These are phyloP conservation scores for Eutrema heterophyllum DNA, from an alignment of 345 rosid species.

Conservation along the genomic window DNA sequence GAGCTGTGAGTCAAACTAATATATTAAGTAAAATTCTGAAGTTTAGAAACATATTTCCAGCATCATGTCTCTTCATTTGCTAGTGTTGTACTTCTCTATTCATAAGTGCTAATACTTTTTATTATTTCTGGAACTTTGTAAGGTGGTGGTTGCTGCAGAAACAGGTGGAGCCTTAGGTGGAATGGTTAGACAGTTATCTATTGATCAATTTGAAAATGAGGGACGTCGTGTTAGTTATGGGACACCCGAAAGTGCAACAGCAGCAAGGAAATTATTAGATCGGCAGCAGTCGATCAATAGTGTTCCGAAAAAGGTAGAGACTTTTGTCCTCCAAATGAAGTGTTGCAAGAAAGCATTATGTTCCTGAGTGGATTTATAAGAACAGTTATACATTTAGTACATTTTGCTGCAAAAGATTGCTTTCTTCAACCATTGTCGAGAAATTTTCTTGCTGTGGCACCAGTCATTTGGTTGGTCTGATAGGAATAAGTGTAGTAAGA, in stretches of 20 bases:
- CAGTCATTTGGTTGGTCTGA: neutral
- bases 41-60: constrained; percentile 6
- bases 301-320: constrained; percentile 85
- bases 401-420: neutral
- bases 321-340: neutral
- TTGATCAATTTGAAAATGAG: constrained; percentile 97
- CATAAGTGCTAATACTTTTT: neutral
- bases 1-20: constrained; percentile 69
- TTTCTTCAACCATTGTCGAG: neutral
- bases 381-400: neutral
- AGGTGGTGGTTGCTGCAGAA: constrained; percentile 99
- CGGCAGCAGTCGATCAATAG: constrained; percentile 93
- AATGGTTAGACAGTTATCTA: constrained; percentile 93
- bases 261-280: constrained; percentile 94
- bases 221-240: constrained; percentile 97
- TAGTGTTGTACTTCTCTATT: neutral
- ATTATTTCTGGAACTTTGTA: constrained; percentile 12
- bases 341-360: neutral
- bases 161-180: constrained; percentile 98
- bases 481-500: neutral
- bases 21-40: neutral
- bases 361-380: neutral
- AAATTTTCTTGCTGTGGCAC: neutral
- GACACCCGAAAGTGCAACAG: constrained; percentile 88
- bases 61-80: neutral